phyloP scores from a whole-genome alignment of 192 early-diverging fungal species.

The Coemansia sp. region DNA sequence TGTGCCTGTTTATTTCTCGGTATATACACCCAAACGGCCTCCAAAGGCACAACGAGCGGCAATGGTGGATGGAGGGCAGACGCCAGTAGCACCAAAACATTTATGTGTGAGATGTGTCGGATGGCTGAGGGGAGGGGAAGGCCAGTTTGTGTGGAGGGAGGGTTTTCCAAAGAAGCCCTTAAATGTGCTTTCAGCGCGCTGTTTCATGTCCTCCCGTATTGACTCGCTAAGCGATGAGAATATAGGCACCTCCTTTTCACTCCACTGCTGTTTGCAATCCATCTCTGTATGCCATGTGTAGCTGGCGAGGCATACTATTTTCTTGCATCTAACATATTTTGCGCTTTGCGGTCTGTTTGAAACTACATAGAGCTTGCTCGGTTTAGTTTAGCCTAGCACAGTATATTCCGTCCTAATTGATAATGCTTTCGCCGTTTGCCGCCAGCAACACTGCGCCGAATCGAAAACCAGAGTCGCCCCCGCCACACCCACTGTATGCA shows the following conservation, averaged over 20 bases:
- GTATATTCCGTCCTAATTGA: background rate
- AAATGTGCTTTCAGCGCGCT: background rate
- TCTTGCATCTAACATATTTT: background rate
- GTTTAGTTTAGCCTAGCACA: no score
- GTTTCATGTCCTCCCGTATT: slow-evolving; percentile 2
- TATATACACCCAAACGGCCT: no score
- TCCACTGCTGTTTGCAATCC: slow-evolving; percentile 5
- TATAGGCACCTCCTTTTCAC: background rate
- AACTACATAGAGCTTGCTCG: no score
- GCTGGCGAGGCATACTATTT: background rate
- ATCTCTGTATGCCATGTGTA: background rate
- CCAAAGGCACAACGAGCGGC: background rate
- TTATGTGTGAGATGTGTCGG: slow-evolving; percentile 9
- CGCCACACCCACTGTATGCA: background rate
- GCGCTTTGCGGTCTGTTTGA: background rate
- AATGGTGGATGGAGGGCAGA: background rate
- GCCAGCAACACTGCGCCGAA: background rate
- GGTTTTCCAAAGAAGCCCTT: background rate
- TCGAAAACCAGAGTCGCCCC: background rate
- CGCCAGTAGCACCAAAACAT: slow-evolving; percentile 18
- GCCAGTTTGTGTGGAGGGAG: background rate
- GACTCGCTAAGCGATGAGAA: background rate
- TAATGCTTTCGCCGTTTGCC: slow-evolving; percentile 17
- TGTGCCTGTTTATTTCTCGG: background rate
- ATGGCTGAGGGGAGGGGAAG: background rate